phyloP scores from a whole-genome alignment of 495 filamentous ascomycete genomes.

The Aspergillus mulundensis region DNA sequence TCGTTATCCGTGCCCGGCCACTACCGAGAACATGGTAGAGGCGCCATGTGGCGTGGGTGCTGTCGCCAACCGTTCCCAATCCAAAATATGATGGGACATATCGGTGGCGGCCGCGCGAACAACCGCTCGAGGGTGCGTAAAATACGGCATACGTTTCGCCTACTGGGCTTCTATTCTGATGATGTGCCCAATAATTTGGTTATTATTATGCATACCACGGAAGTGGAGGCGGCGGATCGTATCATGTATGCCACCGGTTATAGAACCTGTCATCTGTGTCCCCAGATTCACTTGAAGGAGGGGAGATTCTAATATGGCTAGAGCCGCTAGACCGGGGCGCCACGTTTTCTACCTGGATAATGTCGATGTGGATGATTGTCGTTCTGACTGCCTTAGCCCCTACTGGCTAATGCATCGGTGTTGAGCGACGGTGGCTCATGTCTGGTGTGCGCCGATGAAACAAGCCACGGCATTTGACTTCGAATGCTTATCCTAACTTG shows the following conservation, averaged over 20 bases:
- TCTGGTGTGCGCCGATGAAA: neutral
- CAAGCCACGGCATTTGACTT: constrained; percentile 6
- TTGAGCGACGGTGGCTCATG: neutral
- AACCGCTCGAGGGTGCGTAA: neutral
- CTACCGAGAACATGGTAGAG: constrained; percentile 5
- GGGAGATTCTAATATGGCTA: constrained; percentile 17
- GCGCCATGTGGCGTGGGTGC: constrained; percentile 4
- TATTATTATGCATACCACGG: neutral
- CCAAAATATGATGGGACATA: neutral
- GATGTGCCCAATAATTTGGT: constrained; percentile 7
- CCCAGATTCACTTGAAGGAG: constrained; percentile 16
- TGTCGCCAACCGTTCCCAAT: neutral
- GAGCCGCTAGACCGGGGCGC: constrained; percentile 16
- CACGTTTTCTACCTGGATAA: constrained; percentile 17
- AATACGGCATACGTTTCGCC: constrained; percentile 1
- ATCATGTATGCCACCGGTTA: constrained; percentile 6
- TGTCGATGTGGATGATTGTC: neutral
- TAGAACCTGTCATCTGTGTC: constrained; percentile 43
- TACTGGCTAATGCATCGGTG: neutral
- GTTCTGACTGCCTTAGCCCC: neutral
- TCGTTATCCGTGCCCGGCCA: constrained; percentile 1
- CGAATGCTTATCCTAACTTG: constrained; percentile 12
- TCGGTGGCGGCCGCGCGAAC: neutral
- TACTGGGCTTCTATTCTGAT: neutral
- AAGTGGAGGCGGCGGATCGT: constrained; percentile 11